These are phyloP conservation scores for Marchantia polymorpha DNA, from an alignment of 225 moss, liverwort and hornwort species.

Conservation along the genomic window DNA sequence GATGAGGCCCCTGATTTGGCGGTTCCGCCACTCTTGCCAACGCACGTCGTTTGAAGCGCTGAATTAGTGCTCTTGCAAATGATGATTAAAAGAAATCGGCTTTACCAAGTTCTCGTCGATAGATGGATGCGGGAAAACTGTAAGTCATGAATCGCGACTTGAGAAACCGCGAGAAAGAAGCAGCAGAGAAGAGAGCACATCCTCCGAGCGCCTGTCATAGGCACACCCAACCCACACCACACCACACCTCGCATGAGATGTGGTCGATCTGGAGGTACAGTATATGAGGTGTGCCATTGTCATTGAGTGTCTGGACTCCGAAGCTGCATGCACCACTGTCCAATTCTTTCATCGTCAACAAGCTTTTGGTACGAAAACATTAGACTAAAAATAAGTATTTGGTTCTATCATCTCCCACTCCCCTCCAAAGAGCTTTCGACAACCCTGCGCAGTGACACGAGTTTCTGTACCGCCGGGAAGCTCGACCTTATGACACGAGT, in stretches of 20 bases:
- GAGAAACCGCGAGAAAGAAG: no score
- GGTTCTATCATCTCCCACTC: not conserved
- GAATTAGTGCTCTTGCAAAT: no score
- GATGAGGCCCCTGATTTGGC: no score
- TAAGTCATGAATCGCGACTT: no score
- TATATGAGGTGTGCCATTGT: not conserved
- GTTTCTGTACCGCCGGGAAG: not conserved
- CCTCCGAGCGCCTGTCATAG: no score
- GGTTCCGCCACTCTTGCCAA: no score
- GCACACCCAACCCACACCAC: not conserved
- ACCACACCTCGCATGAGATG: not conserved
- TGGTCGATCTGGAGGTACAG: not conserved
- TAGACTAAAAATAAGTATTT: not conserved
- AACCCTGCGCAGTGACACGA: not conserved
- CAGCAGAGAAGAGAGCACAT: no score
- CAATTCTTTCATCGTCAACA: not conserved
- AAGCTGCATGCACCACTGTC: not conserved
- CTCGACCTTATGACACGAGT: not conserved
- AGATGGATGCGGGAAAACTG: no score
- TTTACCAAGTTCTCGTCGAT: no score
- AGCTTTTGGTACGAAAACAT: not conserved
- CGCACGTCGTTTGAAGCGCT: no score
- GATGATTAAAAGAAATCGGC: no score
- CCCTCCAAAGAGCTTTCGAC: slow-evolving; percentile 1
- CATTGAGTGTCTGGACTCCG: not conserved